Conservation (phyloP, 1,139 yeast genomes). For the Zygosaccharomyces sapae region DNA sequence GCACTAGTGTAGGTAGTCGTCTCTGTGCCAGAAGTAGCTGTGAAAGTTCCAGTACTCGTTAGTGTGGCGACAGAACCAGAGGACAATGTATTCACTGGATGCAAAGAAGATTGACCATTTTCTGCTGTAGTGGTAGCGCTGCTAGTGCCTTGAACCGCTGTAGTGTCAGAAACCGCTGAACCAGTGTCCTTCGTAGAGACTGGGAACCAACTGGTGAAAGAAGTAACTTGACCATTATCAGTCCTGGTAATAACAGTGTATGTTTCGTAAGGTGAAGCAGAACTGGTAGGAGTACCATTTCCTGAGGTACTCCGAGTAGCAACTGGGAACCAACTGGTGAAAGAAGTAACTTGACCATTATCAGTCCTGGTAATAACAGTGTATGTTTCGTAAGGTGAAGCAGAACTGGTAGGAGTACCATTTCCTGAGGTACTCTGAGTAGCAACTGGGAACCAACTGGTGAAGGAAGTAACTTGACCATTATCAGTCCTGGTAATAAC, state of each 20-base stretch:
- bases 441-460: slow-evolving; percentile 18
- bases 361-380: slow-evolving; percentile 12
- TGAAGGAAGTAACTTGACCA: slow-evolving; percentile 16
- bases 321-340: slow-evolving; percentile 19
- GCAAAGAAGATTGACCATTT: too few relatives aligned
- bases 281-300: slow-evolving; percentile 8
- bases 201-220: slow-evolving; percentile 13
- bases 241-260: slow-evolving; percentile 11
- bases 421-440: slow-evolving; percentile 9
- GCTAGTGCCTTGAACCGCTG: neutral
- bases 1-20: neutral
- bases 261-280: slow-evolving; percentile 2
- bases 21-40: neutral
- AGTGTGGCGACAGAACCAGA: neutral
- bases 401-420: slow-evolving; percentile 10
- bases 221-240: slow-evolving; percentile 7
- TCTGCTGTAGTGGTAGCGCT: neutral
- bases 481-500: slow-evolving; percentile 17
- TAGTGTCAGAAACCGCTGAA: slow-evolving; percentile 4
- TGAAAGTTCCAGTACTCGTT: neutral
- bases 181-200: slow-evolving; percentile 10
- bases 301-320: slow-evolving; percentile 11
- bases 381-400: slow-evolving; percentile 1
- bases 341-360: slow-evolving; percentile 14
- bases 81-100: neutral